phyloP scores from a whole-genome alignment of 2,329 filamentous ascomycete genomes.

The Phialemonium atrogriseum region DNA sequence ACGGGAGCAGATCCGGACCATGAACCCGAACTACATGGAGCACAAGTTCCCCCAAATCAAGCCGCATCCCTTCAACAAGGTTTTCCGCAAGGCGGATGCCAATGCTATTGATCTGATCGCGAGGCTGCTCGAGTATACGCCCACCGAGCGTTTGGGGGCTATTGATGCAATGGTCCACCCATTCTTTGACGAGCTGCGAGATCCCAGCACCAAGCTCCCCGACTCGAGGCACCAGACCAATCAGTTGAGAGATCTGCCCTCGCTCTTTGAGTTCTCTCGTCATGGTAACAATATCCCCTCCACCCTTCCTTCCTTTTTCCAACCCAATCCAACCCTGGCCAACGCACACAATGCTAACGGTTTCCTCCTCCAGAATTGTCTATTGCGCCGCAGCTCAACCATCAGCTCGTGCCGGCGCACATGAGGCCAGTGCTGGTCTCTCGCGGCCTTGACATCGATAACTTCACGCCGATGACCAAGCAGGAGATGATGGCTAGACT shows the following conservation, averaged over 20 bases:
- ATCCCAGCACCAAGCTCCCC: conserved; percentile 82
- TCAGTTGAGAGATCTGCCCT: conserved; percentile 71
- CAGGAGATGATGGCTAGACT: conserved; percentile 97
- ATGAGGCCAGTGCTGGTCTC: conserved; percentile 65
- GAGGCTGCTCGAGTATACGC: conserved; percentile 89
- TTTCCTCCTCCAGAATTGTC: conserved; percentile 65
- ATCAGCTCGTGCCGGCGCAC: conserved; percentile 78
- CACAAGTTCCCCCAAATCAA: conserved; percentile 99
- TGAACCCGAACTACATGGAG: conserved; percentile 99
- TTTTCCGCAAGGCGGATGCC: conserved; percentile 91
- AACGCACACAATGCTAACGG: no score
- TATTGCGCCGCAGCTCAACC: conserved; percentile 84
- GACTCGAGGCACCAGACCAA: conserved; percentile 88
- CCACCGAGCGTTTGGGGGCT: conserved; percentile 86
- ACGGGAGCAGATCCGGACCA: conserved; percentile 95
- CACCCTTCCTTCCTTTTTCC: conserved; percentile 2
- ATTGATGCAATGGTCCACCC: conserved; percentile 97
- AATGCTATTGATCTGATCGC: conserved; percentile 95
- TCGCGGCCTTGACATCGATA: conserved; percentile 84
- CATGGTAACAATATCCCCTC: conserved; percentile 62
- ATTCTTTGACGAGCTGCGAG: conserved; percentile 95
- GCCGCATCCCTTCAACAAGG: conserved; percentile 97
- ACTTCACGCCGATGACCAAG: conserved; percentile 83
- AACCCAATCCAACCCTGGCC: background rate
- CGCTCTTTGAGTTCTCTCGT: conserved; percentile 85